phyloP scores from a whole-genome alignment of 2,329 filamentous ascomycete genomes.

The Hypomyces perniciosus region DNA sequence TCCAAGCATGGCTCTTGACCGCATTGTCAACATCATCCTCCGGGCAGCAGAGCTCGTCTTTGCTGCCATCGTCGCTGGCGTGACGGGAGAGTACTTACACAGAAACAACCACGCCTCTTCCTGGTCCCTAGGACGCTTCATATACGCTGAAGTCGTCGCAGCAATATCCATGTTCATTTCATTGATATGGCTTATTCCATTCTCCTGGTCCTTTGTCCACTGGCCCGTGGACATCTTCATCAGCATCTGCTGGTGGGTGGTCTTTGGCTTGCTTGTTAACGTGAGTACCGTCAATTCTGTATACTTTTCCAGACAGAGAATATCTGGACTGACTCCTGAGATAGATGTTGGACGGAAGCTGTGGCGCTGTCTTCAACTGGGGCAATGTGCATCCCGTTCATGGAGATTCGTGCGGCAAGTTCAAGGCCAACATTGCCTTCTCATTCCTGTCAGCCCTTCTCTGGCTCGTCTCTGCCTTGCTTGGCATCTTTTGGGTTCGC shows the following conservation, averaged over 20 bases:
- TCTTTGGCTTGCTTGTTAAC: constrained; percentile 60
- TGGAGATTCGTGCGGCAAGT: constrained; percentile 55
- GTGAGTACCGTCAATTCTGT: constrained; percentile 33
- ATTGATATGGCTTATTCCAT: constrained; percentile 67
- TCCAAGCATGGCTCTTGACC: constrained; percentile 32
- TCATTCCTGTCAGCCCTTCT: constrained; percentile 63
- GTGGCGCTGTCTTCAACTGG: constrained; percentile 57
- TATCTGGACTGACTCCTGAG: background rate
- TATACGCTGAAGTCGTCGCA: constrained; percentile 69
- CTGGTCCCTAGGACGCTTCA: constrained; percentile 58
- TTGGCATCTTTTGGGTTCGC: constrained; percentile 51
- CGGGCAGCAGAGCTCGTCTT: constrained; percentile 55
- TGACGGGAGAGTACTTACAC: constrained; percentile 62
- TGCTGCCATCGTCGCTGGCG: constrained; percentile 64
- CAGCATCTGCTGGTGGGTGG: constrained; percentile 63
- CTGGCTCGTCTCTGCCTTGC: constrained; percentile 60
- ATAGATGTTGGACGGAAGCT: constrained; percentile 40
- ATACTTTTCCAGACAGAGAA: background rate
- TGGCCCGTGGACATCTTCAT: constrained; percentile 67
- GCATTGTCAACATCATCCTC: constrained; percentile 34
- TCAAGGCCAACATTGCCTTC: constrained; percentile 67
- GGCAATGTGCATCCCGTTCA: constrained; percentile 40
- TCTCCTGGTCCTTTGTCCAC: constrained; percentile 59
- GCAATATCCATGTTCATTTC: constrained; percentile 62
- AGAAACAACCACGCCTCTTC: constrained; percentile 37